phyloP scores from a whole-genome alignment of 2,329 filamentous ascomycete genomes.

The Diaporthe destruens region DNA sequence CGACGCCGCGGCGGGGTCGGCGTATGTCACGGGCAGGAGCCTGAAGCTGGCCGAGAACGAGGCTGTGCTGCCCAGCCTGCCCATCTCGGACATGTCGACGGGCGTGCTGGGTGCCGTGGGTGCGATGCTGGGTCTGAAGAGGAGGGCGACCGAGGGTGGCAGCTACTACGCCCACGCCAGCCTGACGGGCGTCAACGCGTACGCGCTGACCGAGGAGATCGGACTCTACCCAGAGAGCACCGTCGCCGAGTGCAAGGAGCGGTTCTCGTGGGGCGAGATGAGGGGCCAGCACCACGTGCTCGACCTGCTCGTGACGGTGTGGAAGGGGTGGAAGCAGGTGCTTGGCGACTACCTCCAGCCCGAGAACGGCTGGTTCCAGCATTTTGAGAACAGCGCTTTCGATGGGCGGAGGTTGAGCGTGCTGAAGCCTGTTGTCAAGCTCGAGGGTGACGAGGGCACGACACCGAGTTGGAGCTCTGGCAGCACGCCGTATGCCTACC shows the following conservation, averaged over 20 bases:
- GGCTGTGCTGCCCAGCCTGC: conserved; percentile 50
- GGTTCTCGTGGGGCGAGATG: conserved; percentile 48
- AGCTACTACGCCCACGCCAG: conserved; percentile 50
- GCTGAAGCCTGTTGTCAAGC: conserved; percentile 46
- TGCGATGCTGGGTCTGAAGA: conserved; percentile 50
- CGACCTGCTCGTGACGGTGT: conserved; percentile 46
- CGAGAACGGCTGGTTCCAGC: conserved; percentile 46
- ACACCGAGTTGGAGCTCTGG: conserved; percentile 44
- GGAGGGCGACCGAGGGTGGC: conserved; percentile 50
- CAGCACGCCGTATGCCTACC: conserved; percentile 45
- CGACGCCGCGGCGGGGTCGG: conserved; percentile 52
- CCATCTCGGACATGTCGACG: conserved; percentile 53
- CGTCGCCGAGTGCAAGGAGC: conserved; percentile 45
- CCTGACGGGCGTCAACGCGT: conserved; percentile 48
- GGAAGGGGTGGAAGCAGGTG: conserved; percentile 45
- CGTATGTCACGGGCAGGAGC: conserved; percentile 50
- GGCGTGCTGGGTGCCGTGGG: conserved; percentile 51
- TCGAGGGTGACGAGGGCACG: conserved; percentile 42
- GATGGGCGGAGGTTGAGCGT: conserved; percentile 45
- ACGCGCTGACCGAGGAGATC: conserved; percentile 48
- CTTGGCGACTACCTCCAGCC: conserved; percentile 44
- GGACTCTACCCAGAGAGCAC: conserved; percentile 48
- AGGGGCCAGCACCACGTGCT: conserved; percentile 47
- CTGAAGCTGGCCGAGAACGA: conserved; percentile 47
- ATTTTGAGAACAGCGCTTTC: conserved; percentile 46